A percentile compares a stretch with the other conserved stretches of the same genome.
phyloP scores from a whole-genome alignment of 345 rosid species.

The Lepidium africanum region DNA sequence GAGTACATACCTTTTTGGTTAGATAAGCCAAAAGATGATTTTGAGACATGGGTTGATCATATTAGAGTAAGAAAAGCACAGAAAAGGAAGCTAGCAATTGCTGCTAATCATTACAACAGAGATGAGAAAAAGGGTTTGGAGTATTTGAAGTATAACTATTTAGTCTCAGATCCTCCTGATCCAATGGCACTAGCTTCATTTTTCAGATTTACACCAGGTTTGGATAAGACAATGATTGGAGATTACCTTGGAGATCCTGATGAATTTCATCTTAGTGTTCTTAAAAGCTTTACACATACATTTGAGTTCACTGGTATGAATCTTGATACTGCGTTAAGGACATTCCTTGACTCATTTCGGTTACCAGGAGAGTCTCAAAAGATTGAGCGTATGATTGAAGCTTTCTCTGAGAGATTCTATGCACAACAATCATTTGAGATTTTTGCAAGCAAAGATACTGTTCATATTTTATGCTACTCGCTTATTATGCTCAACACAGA shows the following conservation, averaged over 20 bases:
- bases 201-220: slow-evolving; percentile 62
- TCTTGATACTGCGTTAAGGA: slow-evolving; percentile 73
- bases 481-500: slow-evolving; percentile 95
- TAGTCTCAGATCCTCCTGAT: slow-evolving; percentile 61
- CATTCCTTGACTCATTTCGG: slow-evolving; percentile 71
- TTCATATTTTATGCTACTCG: slow-evolving; percentile 70
- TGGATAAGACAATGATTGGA: slow-evolving; percentile 67
- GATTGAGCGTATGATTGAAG: slow-evolving; percentile 76
- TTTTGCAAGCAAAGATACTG: slow-evolving; percentile 69
- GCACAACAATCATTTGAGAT: slow-evolving; percentile 62
- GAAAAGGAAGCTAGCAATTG: slow-evolving; percentile 60
- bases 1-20: slow-evolving; percentile 75
- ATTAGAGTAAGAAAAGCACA: slow-evolving; percentile 62
- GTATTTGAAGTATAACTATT: slow-evolving; percentile 50
- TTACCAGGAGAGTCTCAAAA: slow-evolving; percentile 92
- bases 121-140: slow-evolving; percentile 86
- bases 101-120: slow-evolving; percentile 68
- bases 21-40: slow-evolving; percentile 51
- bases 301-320: slow-evolving; percentile 75
- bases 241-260: slow-evolving; percentile 93
- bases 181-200: slow-evolving; percentile 63
- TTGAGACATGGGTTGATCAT: slow-evolving; percentile 57
- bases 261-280: slow-evolving; percentile 62
- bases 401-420: slow-evolving; percentile 64
- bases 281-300: slow-evolving; percentile 63